A percentile compares a stretch with the other conserved stretches of the same genome.
phyloP scores from a whole-genome alignment of 495 filamentous ascomycete genomes.

The Lasiosphaeris hirsuta region DNA sequence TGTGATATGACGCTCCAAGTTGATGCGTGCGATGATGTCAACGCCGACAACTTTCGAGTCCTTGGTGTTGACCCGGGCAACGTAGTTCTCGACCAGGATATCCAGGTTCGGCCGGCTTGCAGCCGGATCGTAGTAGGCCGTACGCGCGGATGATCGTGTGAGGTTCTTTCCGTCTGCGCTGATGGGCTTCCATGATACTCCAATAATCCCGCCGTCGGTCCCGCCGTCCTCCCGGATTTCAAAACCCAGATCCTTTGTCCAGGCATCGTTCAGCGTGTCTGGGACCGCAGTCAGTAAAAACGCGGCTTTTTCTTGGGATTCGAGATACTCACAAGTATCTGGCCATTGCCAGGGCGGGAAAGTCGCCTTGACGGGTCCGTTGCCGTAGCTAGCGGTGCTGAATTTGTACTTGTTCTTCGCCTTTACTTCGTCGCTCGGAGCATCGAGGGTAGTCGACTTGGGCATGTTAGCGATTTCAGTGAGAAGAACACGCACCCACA shows the following conservation, averaged over 20 bases:
- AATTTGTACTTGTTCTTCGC: slow-evolving; percentile 12
- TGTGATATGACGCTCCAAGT: slow-evolving; percentile 1
- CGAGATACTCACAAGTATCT: slow-evolving; percentile 4
- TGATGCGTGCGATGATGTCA: slow-evolving; percentile 5
- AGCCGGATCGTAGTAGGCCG: slow-evolving; percentile 20
- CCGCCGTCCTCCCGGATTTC: slow-evolving; percentile 10
- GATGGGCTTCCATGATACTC: slow-evolving; percentile 11
- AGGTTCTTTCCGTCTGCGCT: slow-evolving; percentile 11
- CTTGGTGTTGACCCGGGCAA: slow-evolving; percentile 39
- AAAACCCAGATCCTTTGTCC: slow-evolving; percentile 11
- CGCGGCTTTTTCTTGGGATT: not conserved
- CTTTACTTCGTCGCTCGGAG: slow-evolving; percentile 25
- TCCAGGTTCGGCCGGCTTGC: slow-evolving; percentile 33
- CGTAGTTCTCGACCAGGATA: slow-evolving; percentile 36
- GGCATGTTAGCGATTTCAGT: not conserved
- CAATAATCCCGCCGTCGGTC: slow-evolving; percentile 9
- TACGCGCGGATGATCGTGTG: slow-evolving; percentile 15
- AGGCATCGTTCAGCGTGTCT: not conserved
- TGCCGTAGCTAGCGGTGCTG: slow-evolving; percentile 8
- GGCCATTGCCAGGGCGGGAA: slow-evolving; percentile 19
- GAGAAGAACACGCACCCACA: too few relatives aligned
- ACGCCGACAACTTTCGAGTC: slow-evolving; percentile 26
- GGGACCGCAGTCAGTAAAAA: not conserved
- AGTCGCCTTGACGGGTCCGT: slow-evolving; percentile 10
- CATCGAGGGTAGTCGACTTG: slow-evolving; percentile 11